These are phyloP conservation scores for Hypoxylon sp. DNA, from an alignment of 2,329 filamentous ascomycete species.

Conservation along the genomic window DNA sequence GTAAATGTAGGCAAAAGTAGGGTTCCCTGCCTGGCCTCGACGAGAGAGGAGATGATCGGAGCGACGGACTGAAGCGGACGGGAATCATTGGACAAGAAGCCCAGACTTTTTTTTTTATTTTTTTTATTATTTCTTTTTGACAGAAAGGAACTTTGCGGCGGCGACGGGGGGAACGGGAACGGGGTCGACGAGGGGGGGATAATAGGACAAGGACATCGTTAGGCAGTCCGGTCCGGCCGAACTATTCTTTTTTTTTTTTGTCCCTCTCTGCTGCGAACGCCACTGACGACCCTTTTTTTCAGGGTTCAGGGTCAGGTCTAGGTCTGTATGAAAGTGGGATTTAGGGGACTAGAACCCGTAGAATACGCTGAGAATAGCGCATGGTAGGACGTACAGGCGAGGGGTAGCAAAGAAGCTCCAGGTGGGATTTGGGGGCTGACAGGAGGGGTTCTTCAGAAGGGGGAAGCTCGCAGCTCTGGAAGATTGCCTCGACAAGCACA, in stretches of 20 bases:
- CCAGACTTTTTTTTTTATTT: slow-evolving; percentile 24
- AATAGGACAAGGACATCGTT: not conserved
- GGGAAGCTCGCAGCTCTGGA: slow-evolving; percentile 8
- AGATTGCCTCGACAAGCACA: too few species aligned
- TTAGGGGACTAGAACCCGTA: too few species aligned
- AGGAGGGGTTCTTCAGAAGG: not conserved
- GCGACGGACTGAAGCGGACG: slow-evolving; percentile 20
- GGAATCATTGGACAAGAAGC: slow-evolving; percentile 32
- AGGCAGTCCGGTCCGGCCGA: too few species aligned
- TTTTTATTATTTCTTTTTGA: too few species aligned
- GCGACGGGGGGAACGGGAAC: slow-evolving; percentile 15
- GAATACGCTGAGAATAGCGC: slow-evolving; percentile 8
- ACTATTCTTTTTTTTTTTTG: too few species aligned
- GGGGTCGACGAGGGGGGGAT: slow-evolving; percentile 4
- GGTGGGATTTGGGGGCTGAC: not conserved
- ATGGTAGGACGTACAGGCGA: slow-evolving; percentile 7
- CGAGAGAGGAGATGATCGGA: slow-evolving; percentile 32
- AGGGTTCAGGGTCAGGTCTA: too few species aligned
- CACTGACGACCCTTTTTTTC: slow-evolving; percentile 15
- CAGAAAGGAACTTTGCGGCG: slow-evolving; percentile 24
- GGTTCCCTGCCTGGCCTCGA: slow-evolving; percentile 15
- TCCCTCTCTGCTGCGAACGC: slow-evolving; percentile 10
- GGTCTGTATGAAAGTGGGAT: not conserved
- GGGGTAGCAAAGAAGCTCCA: not conserved
- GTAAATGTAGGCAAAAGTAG: slow-evolving; percentile 26